These are phyloP conservation scores for Pseudogymnoascus sp. DNA, from an alignment of 2,329 filamentous ascomycete species.

Conservation along the genomic window DNA sequence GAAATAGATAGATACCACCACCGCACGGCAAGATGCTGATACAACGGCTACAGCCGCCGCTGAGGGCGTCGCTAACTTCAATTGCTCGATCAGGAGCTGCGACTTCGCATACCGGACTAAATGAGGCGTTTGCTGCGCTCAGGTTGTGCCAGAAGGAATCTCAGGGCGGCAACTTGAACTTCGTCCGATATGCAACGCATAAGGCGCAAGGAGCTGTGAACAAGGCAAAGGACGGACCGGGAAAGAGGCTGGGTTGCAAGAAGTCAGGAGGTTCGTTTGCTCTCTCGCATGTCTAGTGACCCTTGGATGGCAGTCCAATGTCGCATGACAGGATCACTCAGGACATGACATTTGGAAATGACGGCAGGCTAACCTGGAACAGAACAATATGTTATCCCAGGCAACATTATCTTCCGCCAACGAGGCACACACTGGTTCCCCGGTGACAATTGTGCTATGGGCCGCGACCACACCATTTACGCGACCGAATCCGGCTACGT, in stretches of 20 bases:
- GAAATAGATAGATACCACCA: conserved; percentile 15
- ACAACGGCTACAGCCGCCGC: conserved; percentile 37
- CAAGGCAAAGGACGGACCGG: conserved; percentile 60
- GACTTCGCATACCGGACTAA: conserved; percentile 19
- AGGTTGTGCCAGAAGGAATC: conserved; percentile 15
- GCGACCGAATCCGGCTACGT: conserved; percentile 82
- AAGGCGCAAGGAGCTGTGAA: conserved; percentile 65
- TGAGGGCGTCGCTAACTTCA: conserved; percentile 33
- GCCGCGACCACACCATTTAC: conserved; percentile 93
- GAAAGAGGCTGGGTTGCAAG: conserved; percentile 91
- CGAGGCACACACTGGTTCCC: conserved; percentile 91
- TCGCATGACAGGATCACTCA: background rate
- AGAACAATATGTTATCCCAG: conserved; percentile 90
- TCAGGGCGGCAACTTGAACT: conserved; percentile 14
- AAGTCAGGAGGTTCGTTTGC: conserved; percentile 66
- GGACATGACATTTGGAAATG: background rate
- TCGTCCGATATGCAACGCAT: conserved; percentile 29
- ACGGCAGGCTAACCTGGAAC: conserved; percentile 10
- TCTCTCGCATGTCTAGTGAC: background rate
- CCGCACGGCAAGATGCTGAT: conserved; percentile 33
- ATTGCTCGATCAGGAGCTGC: conserved; percentile 19
- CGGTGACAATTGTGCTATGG: conserved; percentile 91
- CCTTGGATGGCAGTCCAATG: background rate
- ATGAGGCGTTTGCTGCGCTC: conserved; percentile 25
- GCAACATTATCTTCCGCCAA: conserved; percentile 97